phyloP scores from a whole-genome alignment of 495 filamentous ascomycete genomes.

The Penicillium bovifimosum region DNA sequence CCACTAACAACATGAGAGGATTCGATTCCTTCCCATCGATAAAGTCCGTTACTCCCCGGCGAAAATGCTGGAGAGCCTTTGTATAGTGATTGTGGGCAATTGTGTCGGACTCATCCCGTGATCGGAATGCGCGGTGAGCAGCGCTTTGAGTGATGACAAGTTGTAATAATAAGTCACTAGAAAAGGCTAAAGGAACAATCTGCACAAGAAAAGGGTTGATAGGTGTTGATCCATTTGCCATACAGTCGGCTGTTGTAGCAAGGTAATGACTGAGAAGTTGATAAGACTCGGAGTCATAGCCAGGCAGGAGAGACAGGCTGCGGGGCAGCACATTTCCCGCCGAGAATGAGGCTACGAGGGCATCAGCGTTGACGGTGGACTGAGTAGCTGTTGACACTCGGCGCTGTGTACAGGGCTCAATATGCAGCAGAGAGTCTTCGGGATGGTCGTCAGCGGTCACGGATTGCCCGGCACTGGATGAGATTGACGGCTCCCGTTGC shows the following conservation, averaged over 20 bases:
- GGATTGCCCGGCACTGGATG: conserved; percentile 14
- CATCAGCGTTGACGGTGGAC: background rate
- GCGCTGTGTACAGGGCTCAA: background rate
- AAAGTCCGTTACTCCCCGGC: conserved; percentile 31
- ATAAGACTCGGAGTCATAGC: conserved; percentile 30
- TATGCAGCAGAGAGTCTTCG: background rate
- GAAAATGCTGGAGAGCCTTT: conserved; percentile 30
- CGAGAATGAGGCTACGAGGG: conserved; percentile 4
- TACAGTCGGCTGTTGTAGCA: conserved; percentile 33
- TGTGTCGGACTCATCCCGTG: conserved; percentile 30
- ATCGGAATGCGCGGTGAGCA: conserved; percentile 34
- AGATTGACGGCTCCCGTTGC: conserved; percentile 13
- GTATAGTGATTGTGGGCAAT: conserved; percentile 34
- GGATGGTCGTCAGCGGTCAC: background rate
- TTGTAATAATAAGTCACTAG: conserved; percentile 33
- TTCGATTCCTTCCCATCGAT: conserved; percentile 36
- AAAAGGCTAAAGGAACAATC: conserved; percentile 35
- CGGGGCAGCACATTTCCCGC: conserved; percentile 24
- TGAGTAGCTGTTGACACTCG: background rate
- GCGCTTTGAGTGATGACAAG: conserved; percentile 37
- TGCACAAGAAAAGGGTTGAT: conserved; percentile 36
- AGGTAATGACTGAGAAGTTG: conserved; percentile 35
- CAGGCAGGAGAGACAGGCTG: conserved; percentile 32
- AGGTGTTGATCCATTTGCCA: conserved; percentile 36
- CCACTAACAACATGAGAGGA: conserved; percentile 32